Evolutionary conservation across 176 grass and related monocot genomes (phyloP), one percentile per base, ranked within the genome.

Genomic region (Triticum turgidum): DNA sequence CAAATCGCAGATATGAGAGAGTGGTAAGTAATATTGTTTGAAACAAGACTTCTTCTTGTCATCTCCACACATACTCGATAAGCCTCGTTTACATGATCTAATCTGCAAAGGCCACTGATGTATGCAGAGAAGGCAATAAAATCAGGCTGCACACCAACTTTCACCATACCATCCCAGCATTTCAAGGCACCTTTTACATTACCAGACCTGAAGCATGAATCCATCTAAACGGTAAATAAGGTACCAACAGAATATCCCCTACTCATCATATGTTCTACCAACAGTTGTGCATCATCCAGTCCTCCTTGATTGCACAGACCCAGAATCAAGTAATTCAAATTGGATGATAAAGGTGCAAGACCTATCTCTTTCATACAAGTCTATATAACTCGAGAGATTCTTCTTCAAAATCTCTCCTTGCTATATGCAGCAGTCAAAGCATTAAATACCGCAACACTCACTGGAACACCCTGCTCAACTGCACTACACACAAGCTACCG

Each of bases 11-110:
- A 93, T 81, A 98, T 91, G 61, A 98, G 82, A 81, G 95, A 98
- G 87, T 98, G 93, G 90, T 93, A 98, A 44, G 86, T 89, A 64
- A 98, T 87, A 92, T 98, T 98, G 66, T 98, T 98, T 1, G 95
- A 91, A n/a, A 95, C 81, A 84, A 98, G 61, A 81, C 93, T 89
- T 89, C 89, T 93, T 18, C 70, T 75, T 66, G 34, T 87, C 95
- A 98, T 95, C 59, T 92, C 81, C 80, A 78, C 7, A 80, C 93
- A 98, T 83, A 73, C 91, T 11, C 83, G 38, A 74, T 61, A 71
- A 64, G 93, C 95, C 73, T 95, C 93, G 29, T 95, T 37, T 45
- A 92, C 61, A 9, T 73, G 89, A 86, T 89, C 86, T 74, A 83
- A 79, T 81, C 88, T 87, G 64, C 93, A 95, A 33, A 98, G 88